A percentile compares a stretch with the other conserved stretches of the same genome.
Evolutionary conservation across 768 basidiomycete genomes (phyloP).

Genomic region (Lentinula sp.): DNA sequence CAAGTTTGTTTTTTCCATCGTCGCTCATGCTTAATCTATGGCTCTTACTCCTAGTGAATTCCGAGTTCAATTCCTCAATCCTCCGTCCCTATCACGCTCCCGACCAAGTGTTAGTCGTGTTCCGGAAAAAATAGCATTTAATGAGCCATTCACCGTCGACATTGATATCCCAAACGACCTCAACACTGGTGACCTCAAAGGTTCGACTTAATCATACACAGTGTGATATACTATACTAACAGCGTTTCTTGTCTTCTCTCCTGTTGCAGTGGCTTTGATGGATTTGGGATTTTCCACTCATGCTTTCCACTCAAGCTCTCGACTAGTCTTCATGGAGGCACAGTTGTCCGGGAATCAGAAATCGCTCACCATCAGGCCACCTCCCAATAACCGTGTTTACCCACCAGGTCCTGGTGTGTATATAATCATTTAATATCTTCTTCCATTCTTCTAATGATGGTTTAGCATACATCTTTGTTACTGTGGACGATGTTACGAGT

Average conservation of each 20-base stretch:
- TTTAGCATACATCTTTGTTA: slow-evolving; percentile 8
- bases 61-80: slow-evolving; percentile 24
- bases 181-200: slow-evolving; percentile 9
- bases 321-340: slow-evolving; percentile 26
- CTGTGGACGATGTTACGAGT: slow-evolving; percentile 13
- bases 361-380: slow-evolving; percentile 24
- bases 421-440: neutral
- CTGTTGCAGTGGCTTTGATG: slow-evolving; percentile 24
- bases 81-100: slow-evolving; percentile 23
- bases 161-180: slow-evolving; percentile 20
- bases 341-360: slow-evolving; percentile 19
- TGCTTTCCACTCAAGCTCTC: slow-evolving; percentile 28
- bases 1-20: neutral
- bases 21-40: neutral
- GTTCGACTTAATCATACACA: slow-evolving; percentile 6
- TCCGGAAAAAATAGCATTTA: slow-evolving; percentile 23
- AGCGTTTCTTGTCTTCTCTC: neutral
- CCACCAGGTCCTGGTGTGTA: slow-evolving; percentile 23
- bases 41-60: slow-evolving; percentile 10
- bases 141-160: slow-evolving; percentile 24
- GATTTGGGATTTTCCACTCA: slow-evolving; percentile 29
- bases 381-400: slow-evolving; percentile 27
- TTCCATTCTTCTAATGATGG: neutral
- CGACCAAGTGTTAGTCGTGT: slow-evolving; percentile 16
- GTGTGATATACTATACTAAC: neutral